These are phyloP conservation scores for Erysimum cheiranthoides DNA, from an alignment of 345 rosid species.

Conservation along the genomic window DNA sequence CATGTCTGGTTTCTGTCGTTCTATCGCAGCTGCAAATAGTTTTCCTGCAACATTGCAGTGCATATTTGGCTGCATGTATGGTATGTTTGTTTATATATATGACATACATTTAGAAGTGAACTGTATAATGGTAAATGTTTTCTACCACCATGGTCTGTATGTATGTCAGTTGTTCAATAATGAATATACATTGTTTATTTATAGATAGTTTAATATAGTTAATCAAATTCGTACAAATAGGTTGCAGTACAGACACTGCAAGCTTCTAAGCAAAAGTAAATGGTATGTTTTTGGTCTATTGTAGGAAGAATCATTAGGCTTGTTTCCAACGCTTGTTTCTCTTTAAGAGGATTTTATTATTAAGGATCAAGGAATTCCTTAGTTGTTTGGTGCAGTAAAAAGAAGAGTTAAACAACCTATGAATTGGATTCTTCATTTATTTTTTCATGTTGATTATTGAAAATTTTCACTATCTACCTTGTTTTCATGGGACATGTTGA, in stretches of 20 bases:
- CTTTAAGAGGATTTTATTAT: slow-evolving; percentile 14
- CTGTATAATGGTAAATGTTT: background rate
- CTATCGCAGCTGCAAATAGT: slow-evolving; percentile 85
- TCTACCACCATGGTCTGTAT: slow-evolving; percentile 20
- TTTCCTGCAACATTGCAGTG: slow-evolving; percentile 96
- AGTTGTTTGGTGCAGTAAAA: slow-evolving; percentile 24
- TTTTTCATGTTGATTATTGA: slow-evolving; percentile 33
- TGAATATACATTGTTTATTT: background rate
- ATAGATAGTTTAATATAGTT: background rate
- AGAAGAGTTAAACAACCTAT: slow-evolving; percentile 20
- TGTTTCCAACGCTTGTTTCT: slow-evolving; percentile 3
- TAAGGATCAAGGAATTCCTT: background rate
- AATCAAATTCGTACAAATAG: background rate
- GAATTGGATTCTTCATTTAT: background rate
- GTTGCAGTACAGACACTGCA: slow-evolving; percentile 3
- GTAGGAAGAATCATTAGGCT: slow-evolving; percentile 13
- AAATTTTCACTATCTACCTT: slow-evolving; percentile 15
- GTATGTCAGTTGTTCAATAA: slow-evolving; percentile 20
- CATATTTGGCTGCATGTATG: slow-evolving; percentile 93
- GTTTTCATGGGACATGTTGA: slow-evolving; percentile 49
- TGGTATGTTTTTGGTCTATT: slow-evolving; percentile 25
- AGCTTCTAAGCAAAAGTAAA: slow-evolving; percentile 10
- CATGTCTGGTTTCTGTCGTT: slow-evolving; percentile 80
- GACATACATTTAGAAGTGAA: slow-evolving; percentile 13
- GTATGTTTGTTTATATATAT: slow-evolving; percentile 49